Base-by-base conservation (phyloP, 2,329 filamentous ascomycete genomes). In the Fonsecaea monophora region DNA sequence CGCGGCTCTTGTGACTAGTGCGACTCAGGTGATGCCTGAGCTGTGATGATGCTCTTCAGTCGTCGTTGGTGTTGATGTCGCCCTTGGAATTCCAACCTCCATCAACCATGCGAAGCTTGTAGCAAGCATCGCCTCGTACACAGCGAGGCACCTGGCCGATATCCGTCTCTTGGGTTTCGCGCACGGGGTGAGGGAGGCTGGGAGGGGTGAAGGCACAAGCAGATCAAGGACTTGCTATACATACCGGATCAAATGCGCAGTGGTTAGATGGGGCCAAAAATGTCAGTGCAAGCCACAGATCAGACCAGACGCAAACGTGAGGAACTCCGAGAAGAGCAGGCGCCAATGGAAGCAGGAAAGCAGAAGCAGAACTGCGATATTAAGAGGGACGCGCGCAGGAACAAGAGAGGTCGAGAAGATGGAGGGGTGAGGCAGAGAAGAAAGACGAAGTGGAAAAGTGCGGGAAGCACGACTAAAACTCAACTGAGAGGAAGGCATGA, bases 241-340 rank as follows among this genome's bases (percentile, higher is more conserved):
- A 50, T 71, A 71, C 69, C 69, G 64, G 69, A 69, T 71, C 69
- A 71, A 68, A 67, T 70, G 68, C 68, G 66, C 66, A 67, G 66
- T 70, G 68, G 63, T 68, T 66, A 70, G 65, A 70, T 70, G 68
- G 68, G 67, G 63, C 62, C 66, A 62, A 68, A 68, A 68, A 68
- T 68, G 67, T 68, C 59, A 70, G 65, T 63, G 62, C 67, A 68
- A 68, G 65, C 68, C 63, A 70, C 68, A 68, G 68, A 70, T 70
- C 66, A 66, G 63, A 68, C 62, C 53, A 61, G 59, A 61, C 59
- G 66, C 68, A 66, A 68, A 70, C 62, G 65, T 64, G 66, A 68
- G 66, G 35, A 70, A 68, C 68, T 68, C 68, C 68, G 68, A 70
- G 68, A 70, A 70, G 68, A 70, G 65, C 65, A 68, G 65, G 68